Conservation (phyloP, 1,284 basidiomycete species). For the Fomitopsis palustris region DNA sequence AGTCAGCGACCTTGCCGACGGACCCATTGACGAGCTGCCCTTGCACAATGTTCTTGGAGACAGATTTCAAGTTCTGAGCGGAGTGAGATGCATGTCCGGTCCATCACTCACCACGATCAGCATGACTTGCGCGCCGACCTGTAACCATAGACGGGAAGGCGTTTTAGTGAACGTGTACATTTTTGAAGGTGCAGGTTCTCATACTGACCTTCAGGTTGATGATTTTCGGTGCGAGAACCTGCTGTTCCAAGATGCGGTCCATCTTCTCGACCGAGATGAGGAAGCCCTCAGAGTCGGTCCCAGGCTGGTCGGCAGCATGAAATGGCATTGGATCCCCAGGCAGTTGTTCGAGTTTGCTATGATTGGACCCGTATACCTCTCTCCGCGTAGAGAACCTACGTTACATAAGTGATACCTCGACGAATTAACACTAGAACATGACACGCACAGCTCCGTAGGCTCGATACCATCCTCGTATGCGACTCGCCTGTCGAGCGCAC, state of each 20-base stretch:
- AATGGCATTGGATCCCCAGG: constrained; percentile 32
- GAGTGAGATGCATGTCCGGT: background rate
- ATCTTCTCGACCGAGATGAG: constrained; percentile 16
- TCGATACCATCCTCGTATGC: constrained; percentile 70
- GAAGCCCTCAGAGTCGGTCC: constrained; percentile 20
- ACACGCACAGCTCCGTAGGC: constrained; percentile 74
- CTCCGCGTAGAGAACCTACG: constrained; percentile 53
- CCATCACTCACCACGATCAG: constrained; percentile 58
- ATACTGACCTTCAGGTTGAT: constrained; percentile 27
- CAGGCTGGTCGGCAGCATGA: constrained; percentile 32
- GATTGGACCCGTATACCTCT: constrained; percentile 61
- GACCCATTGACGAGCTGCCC: constrained; percentile 83
- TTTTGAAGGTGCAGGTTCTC: background rate
- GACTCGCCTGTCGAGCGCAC: constrained; percentile 57
- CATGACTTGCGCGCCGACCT: constrained; percentile 66
- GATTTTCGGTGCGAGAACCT: constrained; percentile 26
- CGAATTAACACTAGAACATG: background rate
- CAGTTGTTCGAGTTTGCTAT: constrained; percentile 36
- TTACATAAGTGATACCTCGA: constrained; percentile 19
- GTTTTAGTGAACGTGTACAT: background rate
- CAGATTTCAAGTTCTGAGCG: background rate
- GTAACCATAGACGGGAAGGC: background rate
- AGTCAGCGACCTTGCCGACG: constrained; percentile 78
- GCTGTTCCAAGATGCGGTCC: constrained; percentile 26
- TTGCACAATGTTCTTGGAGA: constrained; percentile 23